Conservation (phyloP, 2,329 filamentous ascomycete genomes). For the Chaetomium sp. region DNA sequence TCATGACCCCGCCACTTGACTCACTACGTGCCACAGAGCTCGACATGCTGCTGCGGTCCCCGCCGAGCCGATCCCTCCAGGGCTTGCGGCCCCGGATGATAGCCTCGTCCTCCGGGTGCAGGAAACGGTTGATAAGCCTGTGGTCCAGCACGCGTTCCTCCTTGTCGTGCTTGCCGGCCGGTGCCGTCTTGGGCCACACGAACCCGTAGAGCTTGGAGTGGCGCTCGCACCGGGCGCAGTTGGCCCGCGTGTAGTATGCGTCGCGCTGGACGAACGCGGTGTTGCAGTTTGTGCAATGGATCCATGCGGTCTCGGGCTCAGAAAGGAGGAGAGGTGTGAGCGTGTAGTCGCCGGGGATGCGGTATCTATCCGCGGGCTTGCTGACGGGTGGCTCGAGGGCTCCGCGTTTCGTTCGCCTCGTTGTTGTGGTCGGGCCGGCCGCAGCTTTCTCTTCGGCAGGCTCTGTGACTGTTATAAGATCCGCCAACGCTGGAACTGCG, state of each 20-base stretch:
- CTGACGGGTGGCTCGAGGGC: background rate
- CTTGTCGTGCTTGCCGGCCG: slow-evolving; percentile 65
- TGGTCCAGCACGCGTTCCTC: slow-evolving; percentile 73
- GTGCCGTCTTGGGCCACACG: slow-evolving; percentile 92
- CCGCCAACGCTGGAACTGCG: background rate
- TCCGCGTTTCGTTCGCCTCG: background rate
- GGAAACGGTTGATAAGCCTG: slow-evolving; percentile 77
- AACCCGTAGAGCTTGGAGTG: slow-evolving; percentile 95
- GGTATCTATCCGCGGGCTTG: slow-evolving; percentile 29
- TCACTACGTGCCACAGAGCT: too few species aligned
- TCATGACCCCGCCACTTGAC: too few species aligned
- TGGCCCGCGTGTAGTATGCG: slow-evolving; percentile 76
- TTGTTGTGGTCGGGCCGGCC: background rate
- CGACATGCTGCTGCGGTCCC: background rate
- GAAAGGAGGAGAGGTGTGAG: slow-evolving; percentile 70
- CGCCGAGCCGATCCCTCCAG: slow-evolving; percentile 14
- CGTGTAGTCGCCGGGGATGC: slow-evolving; percentile 72
- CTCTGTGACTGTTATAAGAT: background rate
- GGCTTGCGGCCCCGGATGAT: slow-evolving; percentile 39
- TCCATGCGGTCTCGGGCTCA: slow-evolving; percentile 73
- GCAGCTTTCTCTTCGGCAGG: background rate
- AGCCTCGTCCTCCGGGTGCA: slow-evolving; percentile 63
- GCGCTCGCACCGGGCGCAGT: slow-evolving; percentile 87
- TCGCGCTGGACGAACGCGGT: slow-evolving; percentile 81
- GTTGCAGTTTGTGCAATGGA: slow-evolving; percentile 79